Conservation (phyloP, 1,284 basidiomycete genomes). For the Austroboletus novae-zelandiae region DNA sequence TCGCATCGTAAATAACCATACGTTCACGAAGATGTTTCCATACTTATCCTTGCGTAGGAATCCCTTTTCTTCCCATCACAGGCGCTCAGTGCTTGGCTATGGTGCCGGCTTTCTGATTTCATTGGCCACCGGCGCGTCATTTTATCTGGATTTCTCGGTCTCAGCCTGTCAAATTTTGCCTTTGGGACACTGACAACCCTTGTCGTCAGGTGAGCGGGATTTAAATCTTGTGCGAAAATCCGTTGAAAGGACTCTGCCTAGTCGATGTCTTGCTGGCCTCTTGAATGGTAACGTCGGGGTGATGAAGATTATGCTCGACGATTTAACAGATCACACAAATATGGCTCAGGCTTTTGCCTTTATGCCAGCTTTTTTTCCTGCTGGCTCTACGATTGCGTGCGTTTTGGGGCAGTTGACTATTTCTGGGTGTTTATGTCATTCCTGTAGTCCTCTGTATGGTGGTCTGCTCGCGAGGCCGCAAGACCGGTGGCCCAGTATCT, state of each 20-base stretch:
- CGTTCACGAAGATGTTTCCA: background rate
- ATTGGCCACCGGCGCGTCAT: slow-evolving; percentile 74
- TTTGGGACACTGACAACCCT: slow-evolving; percentile 58
- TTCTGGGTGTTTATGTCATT: slow-evolving; percentile 43
- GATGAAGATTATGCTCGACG: slow-evolving; percentile 39
- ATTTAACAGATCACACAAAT: slow-evolving; percentile 46
- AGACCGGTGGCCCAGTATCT: slow-evolving; percentile 45
- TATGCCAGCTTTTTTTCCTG: slow-evolving; percentile 24
- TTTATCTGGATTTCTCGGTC: slow-evolving; percentile 60
- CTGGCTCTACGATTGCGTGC: slow-evolving; percentile 28
- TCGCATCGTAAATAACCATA: slow-evolving; percentile 46
- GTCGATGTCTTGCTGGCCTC: slow-evolving; percentile 36
- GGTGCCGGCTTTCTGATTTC: slow-evolving; percentile 70
- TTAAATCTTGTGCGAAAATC: too few species aligned
- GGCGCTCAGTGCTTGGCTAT: slow-evolving; percentile 66
- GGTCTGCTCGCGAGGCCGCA: slow-evolving; percentile 46
- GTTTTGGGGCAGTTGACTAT: slow-evolving; percentile 1
- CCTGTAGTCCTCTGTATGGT: slow-evolving; percentile 47
- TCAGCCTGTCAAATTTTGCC: slow-evolving; percentile 61
- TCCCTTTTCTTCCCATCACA: slow-evolving; percentile 37
- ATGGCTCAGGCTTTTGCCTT: slow-evolving; percentile 30
- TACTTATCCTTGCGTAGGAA: slow-evolving; percentile 45
- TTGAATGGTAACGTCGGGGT: slow-evolving; percentile 35
- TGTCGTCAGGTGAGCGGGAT: slow-evolving; percentile 49
- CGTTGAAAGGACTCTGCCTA: slow-evolving; percentile 4